A percentile compares a stretch with the other conserved stretches of the same genome.
Evolutionary conservation across 805 yeast genomes (phyloP).

Genomic region (Candida ovalis): DNA sequence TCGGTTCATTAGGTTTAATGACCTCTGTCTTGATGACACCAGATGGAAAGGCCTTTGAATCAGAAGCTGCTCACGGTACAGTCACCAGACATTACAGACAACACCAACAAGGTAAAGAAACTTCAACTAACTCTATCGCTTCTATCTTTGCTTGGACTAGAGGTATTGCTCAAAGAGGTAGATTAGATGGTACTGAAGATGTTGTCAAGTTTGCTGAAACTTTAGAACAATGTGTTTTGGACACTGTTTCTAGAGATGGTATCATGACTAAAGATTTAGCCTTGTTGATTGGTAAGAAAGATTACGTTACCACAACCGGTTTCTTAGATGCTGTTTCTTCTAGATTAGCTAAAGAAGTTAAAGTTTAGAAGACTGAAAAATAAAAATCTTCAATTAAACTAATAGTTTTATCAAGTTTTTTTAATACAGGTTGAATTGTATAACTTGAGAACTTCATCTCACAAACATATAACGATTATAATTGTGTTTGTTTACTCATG

Average conservation of each 20-base stretch:
- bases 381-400: background rate
- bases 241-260: constrained; percentile 70
- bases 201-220: constrained; percentile 63
- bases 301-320: constrained; percentile 71
- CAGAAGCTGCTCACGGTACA: constrained; percentile 87
- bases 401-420: background rate
- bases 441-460: background rate
- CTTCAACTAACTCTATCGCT: constrained; percentile 82
- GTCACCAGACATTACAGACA: constrained; percentile 85
- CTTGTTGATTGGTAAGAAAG: constrained; percentile 52
- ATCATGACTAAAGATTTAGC: constrained; percentile 85
- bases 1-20: constrained; percentile 81
- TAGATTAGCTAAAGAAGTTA: constrained; percentile 25
- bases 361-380: constrained; percentile 3
- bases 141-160: constrained; percentile 86
- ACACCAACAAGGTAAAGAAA: constrained; percentile 76
- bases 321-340: constrained; percentile 74
- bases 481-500: background rate
- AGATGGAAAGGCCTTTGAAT: constrained; percentile 81
- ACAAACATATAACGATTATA: background rate
- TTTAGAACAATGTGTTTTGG: constrained; percentile 64
- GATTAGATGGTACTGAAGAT: constrained; percentile 66
- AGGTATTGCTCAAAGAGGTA: constrained; percentile 79
- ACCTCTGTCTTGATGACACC: constrained; percentile 80
- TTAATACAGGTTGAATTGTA: constrained; percentile 7